Evolutionary conservation across 169 alveolate genomes (phyloP).

Genomic region (Cryptosporidium sp.): DNA sequence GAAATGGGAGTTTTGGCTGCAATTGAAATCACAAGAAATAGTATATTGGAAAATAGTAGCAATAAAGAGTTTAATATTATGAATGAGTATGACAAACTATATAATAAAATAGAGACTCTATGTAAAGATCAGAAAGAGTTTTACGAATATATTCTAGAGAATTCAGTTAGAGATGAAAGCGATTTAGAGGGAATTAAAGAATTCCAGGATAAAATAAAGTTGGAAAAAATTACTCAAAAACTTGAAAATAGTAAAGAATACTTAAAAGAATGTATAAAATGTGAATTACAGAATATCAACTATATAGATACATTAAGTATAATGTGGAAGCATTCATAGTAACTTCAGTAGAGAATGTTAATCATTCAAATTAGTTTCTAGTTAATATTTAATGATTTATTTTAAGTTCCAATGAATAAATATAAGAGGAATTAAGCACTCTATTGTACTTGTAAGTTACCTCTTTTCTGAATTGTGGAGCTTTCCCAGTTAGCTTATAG

Average conservation of each 20-base stretch:
- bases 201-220: not conserved
- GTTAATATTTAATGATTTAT: not conserved
- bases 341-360: not conserved
- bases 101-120: not conserved
- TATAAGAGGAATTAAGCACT: not conserved
- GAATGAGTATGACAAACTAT: slow-evolving; percentile 18
- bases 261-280: slow-evolving; percentile 33
- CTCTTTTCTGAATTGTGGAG: not conserved
- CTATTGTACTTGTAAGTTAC: not conserved
- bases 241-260: slow-evolving; percentile 26
- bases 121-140: not conserved
- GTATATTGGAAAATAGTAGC: not conserved
- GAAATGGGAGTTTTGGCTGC: slow-evolving; percentile 27
- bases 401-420: not conserved
- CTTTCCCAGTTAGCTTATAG: not conserved
- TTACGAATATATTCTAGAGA: slow-evolving; percentile 1
- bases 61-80: not conserved
- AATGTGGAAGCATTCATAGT: slow-evolving; percentile 28
- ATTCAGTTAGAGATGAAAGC: not conserved
- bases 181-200: not conserved
- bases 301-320: slow-evolving; percentile 41
- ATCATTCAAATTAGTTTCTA: not conserved
- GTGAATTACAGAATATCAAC: slow-evolving; percentile 6
- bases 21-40: slow-evolving; percentile 17
- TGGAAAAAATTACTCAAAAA: slow-evolving; percentile 30